A percentile compares a stretch with the other conserved stretches of the same genome.
Conservation (phyloP, 2,329 filamentous ascomycete genomes). For the Colletotrichum liriopes region DNA sequence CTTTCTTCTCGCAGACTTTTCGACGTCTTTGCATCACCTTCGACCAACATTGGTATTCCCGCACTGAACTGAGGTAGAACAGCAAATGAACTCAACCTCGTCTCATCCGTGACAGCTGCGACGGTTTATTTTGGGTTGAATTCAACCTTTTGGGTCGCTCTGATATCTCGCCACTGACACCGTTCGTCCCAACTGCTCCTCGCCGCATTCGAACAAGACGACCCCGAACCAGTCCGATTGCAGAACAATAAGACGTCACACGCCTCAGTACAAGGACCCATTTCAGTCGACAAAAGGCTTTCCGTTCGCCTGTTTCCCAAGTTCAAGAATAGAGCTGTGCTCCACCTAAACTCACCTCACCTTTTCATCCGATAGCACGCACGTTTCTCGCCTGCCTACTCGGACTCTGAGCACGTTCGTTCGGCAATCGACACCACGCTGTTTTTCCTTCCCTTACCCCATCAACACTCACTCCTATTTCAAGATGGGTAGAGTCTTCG, state of each 20-base stretch:
- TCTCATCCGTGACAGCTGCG: not conserved
- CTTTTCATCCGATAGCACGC: constrained; percentile 14
- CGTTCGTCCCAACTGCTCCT: constrained; percentile 18
- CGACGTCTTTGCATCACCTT: not conserved
- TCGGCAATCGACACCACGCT: not conserved
- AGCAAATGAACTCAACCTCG: not conserved
- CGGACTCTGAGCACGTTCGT: constrained; percentile 2
- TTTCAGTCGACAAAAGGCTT: not conserved
- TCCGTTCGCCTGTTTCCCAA: not conserved
- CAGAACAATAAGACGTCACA: constrained; percentile 25
- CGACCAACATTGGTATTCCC: not conserved
- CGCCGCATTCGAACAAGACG: constrained; percentile 34
- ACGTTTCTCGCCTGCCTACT: not conserved
- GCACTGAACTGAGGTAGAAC: not conserved
- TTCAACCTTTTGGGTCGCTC: not conserved
- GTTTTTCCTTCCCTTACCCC: not conserved
- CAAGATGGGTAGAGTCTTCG: constrained; percentile 69
- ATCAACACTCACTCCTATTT: not conserved
- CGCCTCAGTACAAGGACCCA: not conserved
- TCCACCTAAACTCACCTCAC: constrained; percentile 9
- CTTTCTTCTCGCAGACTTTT: not conserved
- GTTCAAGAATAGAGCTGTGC: constrained; percentile 30
- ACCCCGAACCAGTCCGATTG: constrained; percentile 10
- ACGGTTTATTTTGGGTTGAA: not conserved
- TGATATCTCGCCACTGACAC: constrained; percentile 29